Conservation (phyloP, 371 early-diverging fungal genomes). For the Smittium mucronatum region DNA sequence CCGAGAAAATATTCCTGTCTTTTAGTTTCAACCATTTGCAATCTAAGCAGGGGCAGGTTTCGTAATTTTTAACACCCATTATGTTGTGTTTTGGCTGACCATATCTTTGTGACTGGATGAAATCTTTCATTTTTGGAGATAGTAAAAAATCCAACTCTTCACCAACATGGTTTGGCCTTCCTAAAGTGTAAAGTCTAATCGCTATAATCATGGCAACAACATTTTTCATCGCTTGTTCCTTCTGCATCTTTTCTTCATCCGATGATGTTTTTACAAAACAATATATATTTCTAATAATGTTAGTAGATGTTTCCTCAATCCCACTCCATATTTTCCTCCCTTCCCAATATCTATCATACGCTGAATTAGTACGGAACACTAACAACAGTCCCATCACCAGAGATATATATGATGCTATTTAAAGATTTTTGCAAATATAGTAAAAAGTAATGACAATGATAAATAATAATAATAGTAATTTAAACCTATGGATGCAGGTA, state of each 20-base stretch:
- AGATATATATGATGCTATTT: conserved; percentile 28
- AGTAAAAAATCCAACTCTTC: background rate
- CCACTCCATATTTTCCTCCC: conserved; percentile 55
- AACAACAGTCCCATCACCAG: conserved; percentile 50
- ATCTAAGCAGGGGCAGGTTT: background rate
- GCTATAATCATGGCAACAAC: background rate
- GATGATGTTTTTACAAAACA: background rate
- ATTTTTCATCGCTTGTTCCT: conserved; percentile 6
- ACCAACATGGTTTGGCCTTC: background rate
- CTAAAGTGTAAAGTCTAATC: background rate
- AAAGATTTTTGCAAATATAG: no score
- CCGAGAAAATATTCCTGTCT: background rate
- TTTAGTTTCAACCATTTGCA: background rate
- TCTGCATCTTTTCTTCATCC: background rate
- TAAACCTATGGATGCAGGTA: no score
- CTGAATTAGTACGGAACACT: conserved; percentile 65
- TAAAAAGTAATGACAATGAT: no score
- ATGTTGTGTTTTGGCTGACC: background rate
- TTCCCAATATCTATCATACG: conserved; percentile 66
- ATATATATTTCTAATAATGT: background rate
- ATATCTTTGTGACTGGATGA: background rate
- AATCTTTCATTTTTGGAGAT: background rate
- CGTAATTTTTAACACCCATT: background rate
- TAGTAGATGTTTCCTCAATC: conserved; percentile 30
- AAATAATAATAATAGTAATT: no score